These are phyloP conservation scores for Solanum okadae DNA, from an alignment of 257 asterid genomes.

Conservation along the genomic window DNA sequence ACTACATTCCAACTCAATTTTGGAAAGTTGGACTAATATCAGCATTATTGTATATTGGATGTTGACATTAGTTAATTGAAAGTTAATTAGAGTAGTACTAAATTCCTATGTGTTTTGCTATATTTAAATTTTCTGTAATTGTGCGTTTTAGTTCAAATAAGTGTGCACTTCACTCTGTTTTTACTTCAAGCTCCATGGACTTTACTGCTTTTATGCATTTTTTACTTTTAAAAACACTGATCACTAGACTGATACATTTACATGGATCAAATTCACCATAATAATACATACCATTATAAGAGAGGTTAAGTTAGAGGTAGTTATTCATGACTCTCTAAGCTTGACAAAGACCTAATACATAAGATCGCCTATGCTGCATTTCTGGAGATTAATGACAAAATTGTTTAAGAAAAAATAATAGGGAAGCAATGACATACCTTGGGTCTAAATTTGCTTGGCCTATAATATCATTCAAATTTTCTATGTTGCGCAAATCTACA, in stretches of 20 bases:
- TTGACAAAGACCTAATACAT: background rate
- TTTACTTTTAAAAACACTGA: background rate
- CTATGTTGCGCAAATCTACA: constrained; percentile 73
- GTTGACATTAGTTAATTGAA: background rate
- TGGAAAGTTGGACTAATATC: background rate
- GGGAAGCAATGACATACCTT: constrained; percentile 32
- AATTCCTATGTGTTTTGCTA: background rate
- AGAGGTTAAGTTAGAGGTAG: background rate
- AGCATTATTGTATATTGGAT: background rate
- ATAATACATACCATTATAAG: background rate
- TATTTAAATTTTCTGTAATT: background rate
- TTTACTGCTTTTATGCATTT: background rate
- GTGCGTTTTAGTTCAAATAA: background rate
- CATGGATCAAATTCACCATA: background rate
- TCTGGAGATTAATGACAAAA: background rate
- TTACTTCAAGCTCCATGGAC: background rate
- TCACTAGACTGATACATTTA: background rate
- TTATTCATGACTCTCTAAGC: background rate
- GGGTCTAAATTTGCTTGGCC: constrained; percentile 73
- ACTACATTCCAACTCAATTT: background rate
- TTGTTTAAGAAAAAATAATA: background rate
- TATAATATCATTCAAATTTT: constrained; percentile 55
- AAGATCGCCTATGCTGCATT: background rate
- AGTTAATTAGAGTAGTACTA: background rate
- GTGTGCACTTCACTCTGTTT: background rate